Evolutionary conservation across 257 asterid species (phyloP).

Genomic region (Apocynum venetum): DNA sequence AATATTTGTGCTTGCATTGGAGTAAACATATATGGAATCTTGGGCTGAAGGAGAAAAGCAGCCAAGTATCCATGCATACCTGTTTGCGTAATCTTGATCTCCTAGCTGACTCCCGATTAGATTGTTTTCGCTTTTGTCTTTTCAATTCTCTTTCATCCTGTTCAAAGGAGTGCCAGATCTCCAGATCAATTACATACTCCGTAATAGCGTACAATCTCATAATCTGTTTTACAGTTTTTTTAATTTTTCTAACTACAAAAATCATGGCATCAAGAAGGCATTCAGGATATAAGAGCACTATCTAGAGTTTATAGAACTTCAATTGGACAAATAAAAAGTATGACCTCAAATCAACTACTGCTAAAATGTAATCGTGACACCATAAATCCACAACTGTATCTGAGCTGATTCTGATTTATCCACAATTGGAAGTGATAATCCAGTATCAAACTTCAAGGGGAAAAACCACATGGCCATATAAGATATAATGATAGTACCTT

Average conservation of each 20-base stretch:
- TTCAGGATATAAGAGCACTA: not conserved
- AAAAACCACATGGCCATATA: not conserved
- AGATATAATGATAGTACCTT: not conserved
- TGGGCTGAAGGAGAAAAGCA: no score
- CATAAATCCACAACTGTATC: not conserved
- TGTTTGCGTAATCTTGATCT: constrained; percentile 95
- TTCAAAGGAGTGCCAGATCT: constrained; percentile 14
- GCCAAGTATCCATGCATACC: constrained; percentile 31
- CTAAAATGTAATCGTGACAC: not conserved
- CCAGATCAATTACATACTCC: not conserved
- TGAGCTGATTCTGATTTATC: not conserved
- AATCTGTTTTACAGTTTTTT: not conserved
- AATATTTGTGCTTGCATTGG: not conserved
- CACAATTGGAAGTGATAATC: not conserved
- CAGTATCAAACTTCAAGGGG: not conserved
- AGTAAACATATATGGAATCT: not conserved
- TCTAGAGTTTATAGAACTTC: not conserved
- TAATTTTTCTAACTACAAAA: not conserved
- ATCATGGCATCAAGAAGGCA: not conserved
- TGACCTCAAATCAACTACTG: not conserved
- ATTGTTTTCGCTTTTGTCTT: constrained; percentile 92
- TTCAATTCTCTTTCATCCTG: constrained; percentile 95
- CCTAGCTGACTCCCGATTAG: constrained; percentile 98
- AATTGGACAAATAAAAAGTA: not conserved
- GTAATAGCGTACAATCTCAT: not conserved